Base-by-base conservation (phyloP, 2,329 filamentous ascomycete genomes). In the Scopulariopsis brevicaulis region DNA sequence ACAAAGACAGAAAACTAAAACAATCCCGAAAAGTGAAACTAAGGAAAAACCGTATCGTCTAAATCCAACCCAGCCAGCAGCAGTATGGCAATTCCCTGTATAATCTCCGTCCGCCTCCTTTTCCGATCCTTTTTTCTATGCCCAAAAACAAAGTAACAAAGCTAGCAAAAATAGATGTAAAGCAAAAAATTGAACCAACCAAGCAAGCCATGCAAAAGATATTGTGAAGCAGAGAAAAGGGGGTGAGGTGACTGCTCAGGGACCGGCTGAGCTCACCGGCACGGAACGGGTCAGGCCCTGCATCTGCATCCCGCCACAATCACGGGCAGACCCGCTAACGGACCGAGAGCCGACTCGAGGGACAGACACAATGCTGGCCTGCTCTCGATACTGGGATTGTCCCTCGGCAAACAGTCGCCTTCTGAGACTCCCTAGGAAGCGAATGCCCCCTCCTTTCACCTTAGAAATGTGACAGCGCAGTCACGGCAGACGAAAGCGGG, bases 41-140 rank as follows among this genome's bases (percentile, higher is more conserved):
- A 53, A 53, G 37, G 53, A 58, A 60, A n/a, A 46, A 25, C 52
- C 11, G 25, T 24, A 28, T 28, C 34, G 34, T 58, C 56, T 58
- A 58, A 50, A 18, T 46, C 35, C 52, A 53, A 58, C 24, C 56
- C 51, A 48, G 50, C 51, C 34, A 50, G 28, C 8, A 32, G 8
- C 28, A n/a, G n/a, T 48, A 56, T 24, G 32, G 55, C 48, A 53
- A 50, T 56, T 34, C 35, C 54, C 43, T 56, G 43, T 56, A 56
- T 46, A 56, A 15, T 50, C 50, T 50, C n/a, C 28, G 22, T 46
- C 20, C 10, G 22, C 28, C 37, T 28, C 48, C 28, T 50, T 52
- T 52, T 24, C 24, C 25, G n/a, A 52, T 34, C 11, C 40, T 56
- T 57, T 57, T 57, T 20, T 57, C 55, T 57, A 57, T 56, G 24